Percentiles rank a stretch among this genome's conserved stretches.
Evolutionary conservation across 495 filamentous ascomycete species (phyloP).

Genomic region (Xylaria castorea): DNA sequence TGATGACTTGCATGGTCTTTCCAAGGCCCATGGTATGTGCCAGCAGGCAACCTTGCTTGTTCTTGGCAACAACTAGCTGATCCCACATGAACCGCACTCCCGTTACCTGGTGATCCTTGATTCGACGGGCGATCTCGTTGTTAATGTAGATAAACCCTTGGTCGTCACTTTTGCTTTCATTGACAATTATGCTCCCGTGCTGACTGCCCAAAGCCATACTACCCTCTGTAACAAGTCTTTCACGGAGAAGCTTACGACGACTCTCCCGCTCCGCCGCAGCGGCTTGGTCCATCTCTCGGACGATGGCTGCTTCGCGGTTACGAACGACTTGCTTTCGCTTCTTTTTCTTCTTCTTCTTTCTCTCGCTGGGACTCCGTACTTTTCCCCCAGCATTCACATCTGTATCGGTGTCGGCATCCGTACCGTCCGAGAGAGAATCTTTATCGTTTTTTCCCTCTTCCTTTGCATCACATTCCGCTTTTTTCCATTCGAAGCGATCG

Average conservation of each 20-base stretch:
- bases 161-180: constrained; percentile 67
- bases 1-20: constrained; percentile 91
- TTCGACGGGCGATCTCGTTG: constrained; percentile 52
- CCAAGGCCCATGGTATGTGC: constrained; percentile 94
- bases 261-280: constrained; percentile 56
- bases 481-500: constrained; percentile 37
- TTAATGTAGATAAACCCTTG: constrained; percentile 60
- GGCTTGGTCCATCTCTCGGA: constrained; percentile 54
- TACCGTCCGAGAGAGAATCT: constrained; percentile 16
- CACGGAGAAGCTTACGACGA: constrained; percentile 56
- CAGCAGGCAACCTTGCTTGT: constrained; percentile 76
- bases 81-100: constrained; percentile 93
- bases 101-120: constrained; percentile 64
- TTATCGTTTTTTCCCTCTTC: background rate
- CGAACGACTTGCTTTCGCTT: constrained; percentile 60
- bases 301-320: constrained; percentile 52
- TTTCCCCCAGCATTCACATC: constrained; percentile 28
- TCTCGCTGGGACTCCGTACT: constrained; percentile 12
- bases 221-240: constrained; percentile 45
- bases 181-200: constrained; percentile 64
- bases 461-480: background rate
- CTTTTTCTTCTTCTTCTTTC: constrained; percentile 39
- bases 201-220: constrained; percentile 38
- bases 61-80: constrained; percentile 66
- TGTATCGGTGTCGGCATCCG: constrained; percentile 19